phyloP scores from a whole-genome alignment of 164 flowering plant genomes.

The Protea cynaroides region DNA sequence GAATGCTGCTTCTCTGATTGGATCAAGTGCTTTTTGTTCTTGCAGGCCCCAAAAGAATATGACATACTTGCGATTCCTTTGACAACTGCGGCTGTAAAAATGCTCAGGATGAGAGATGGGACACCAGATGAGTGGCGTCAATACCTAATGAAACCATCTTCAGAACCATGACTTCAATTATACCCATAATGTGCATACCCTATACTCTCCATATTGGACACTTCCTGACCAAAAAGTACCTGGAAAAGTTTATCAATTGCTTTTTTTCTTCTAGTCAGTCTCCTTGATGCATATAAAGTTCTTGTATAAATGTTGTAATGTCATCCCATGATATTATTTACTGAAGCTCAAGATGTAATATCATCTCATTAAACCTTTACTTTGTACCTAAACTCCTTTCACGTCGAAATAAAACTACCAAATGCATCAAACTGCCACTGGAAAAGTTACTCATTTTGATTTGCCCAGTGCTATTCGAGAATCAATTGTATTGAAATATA shows the following conservation, averaged over 20 bases:
- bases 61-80: slow-evolving; percentile 83
- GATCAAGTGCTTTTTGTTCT: not conserved
- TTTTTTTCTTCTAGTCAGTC: not conserved
- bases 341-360: no score
- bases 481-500: no score
- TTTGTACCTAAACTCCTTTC: no score
- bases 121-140: slow-evolving; percentile 86
- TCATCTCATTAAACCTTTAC: no score
- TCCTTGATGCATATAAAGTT: not conserved
- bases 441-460: no score
- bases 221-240: slow-evolving; percentile 3
- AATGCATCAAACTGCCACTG: no score
- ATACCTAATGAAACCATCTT: slow-evolving; percentile 44
- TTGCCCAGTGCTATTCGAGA: no score
- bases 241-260: not conserved
- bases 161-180: slow-evolving; percentile 34
- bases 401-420: no score
- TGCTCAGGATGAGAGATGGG: slow-evolving; percentile 57
- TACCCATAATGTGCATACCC: slow-evolving; percentile 20
- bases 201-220: slow-evolving; percentile 4
- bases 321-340: no score
- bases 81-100: slow-evolving; percentile 57
- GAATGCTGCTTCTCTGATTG: no score
- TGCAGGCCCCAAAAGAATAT: slow-evolving; percentile 81
- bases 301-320: not conserved